Conservation (phyloP, 2,329 filamentous ascomycete species). For the Neoarthrinium moseri region DNA sequence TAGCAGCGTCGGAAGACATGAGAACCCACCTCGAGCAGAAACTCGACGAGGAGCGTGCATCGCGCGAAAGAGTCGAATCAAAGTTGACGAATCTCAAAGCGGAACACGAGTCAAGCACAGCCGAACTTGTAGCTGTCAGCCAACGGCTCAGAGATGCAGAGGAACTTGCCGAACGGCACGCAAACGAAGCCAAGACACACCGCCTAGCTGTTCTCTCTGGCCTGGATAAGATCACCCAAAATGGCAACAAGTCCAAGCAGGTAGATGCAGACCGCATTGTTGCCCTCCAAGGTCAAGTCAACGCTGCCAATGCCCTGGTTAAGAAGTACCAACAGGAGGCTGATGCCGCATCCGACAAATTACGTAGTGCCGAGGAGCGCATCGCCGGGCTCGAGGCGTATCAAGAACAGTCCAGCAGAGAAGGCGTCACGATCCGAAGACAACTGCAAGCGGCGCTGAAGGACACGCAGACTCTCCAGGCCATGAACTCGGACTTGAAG, state of each 20-base stretch:
- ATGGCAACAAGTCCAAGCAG: slow-evolving; percentile 44
- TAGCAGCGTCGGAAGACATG: slow-evolving; percentile 77
- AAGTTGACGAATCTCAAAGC: slow-evolving; percentile 74
- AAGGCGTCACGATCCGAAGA: slow-evolving; percentile 84
- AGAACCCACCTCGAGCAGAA: slow-evolving; percentile 74
- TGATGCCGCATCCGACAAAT: slow-evolving; percentile 80
- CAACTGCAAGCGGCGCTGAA: slow-evolving; percentile 83
- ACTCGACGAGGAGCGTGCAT: slow-evolving; percentile 77
- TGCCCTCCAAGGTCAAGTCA: slow-evolving; percentile 77
- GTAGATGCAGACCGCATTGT: slow-evolving; percentile 64
- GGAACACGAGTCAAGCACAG: slow-evolving; percentile 78
- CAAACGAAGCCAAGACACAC: slow-evolving; percentile 83
- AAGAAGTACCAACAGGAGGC: slow-evolving; percentile 88
- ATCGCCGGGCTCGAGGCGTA: slow-evolving; percentile 96
- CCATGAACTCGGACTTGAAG: slow-evolving; percentile 78
- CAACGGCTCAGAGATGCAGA: slow-evolving; percentile 81
- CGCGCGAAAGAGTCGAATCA: slow-evolving; percentile 71
- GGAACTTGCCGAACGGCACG: slow-evolving; percentile 82
- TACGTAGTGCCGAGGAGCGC: slow-evolving; percentile 90
- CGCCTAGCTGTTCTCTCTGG: slow-evolving; percentile 79
- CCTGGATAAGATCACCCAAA: slow-evolving; percentile 69
- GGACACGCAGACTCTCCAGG: slow-evolving; percentile 79
- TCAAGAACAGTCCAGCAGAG: slow-evolving; percentile 93
- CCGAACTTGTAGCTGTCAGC: slow-evolving; percentile 72
- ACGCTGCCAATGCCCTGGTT: slow-evolving; percentile 74